Evolutionary conservation across 208 protist genomes (phyloP), one percentile per base, ranked within the genome.

Genomic region (Trypanosoma caninum): DNA sequence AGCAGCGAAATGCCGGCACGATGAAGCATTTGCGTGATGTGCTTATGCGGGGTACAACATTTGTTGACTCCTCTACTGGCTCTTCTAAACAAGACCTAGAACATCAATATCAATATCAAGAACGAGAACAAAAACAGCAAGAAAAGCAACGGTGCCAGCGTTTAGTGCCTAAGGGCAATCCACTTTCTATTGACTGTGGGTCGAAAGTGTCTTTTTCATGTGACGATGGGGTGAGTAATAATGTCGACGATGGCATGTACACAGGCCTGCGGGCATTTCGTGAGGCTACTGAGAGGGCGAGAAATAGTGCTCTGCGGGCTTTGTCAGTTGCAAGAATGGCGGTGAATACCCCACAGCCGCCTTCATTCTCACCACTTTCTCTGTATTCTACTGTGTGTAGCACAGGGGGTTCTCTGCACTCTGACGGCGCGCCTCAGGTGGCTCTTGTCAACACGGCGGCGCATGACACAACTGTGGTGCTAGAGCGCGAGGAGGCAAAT

Each of bases 1-100:
- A 34, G 3, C 6, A 5, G 14, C 8, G 44, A 25, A 50, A 56
- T 16, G 11, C 14, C 23, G 18, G 27, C 42, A 10, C 52, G 11
- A 33, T 35, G 11, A 41, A 57, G 18, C 46, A 54, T 18, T 46
- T 69, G 9, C 40, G 33, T 0, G 35, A 46, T n/a, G 45, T 69
- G 3, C 63, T 69, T 16, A 31, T 61, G 45, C 41, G 63, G 28
- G 63, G 54, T 27, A 69, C 63, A 33, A 61, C 14, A 18, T 59
- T 69, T 48, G 25, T 16, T 18, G 10, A 37, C 23, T 35, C 22
- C 20, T 28, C 37, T 48, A 20, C 13, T 28, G 38, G 25, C 33
- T 16, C 13, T 38, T 18, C 4, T 20, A n/a, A n/a, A 7, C 7
- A 23, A 33, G 10, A 46, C 20, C 4, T 11, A 47, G 11, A 47